Evolutionary conservation across 257 asterid species (phyloP).

Genomic region (Mitragyna speciosa): DNA sequence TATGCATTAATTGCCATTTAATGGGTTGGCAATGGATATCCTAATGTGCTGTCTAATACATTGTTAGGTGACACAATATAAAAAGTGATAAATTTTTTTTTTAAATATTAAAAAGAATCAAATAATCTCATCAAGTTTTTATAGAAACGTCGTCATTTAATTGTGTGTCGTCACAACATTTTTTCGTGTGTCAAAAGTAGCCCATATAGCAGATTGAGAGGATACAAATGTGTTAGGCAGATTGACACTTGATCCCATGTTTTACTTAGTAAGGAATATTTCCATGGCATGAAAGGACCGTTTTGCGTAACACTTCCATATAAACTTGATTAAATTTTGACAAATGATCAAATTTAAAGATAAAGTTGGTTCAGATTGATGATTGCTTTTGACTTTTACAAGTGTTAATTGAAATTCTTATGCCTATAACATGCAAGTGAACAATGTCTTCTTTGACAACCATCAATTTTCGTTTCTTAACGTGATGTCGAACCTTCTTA

Average conservation of each 20-base stretch:
- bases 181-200: too few species aligned
- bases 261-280: neutral
- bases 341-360: neutral
- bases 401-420: slow-evolving; percentile 3
- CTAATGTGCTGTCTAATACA: too few species aligned
- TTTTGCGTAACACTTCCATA: neutral
- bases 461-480: neutral
- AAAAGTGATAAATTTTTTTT: too few species aligned
- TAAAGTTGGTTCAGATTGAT: slow-evolving; percentile 3
- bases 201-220: neutral
- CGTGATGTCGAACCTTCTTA: neutral
- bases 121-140: too few species aligned
- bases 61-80: too few species aligned
- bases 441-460: neutral
- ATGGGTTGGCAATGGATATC: too few species aligned
- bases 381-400: slow-evolving; percentile 22
- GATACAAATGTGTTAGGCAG: neutral
- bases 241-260: neutral
- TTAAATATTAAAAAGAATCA: too few species aligned
- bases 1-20: too few species aligned
- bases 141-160: too few species aligned
- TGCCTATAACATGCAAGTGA: slow-evolving; percentile 1
- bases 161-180: too few species aligned
- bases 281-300: neutral
- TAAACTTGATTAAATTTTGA: neutral